Percentiles rank a stretch among this genome's conserved stretches.
These are phyloP conservation scores for Metschnikowia cerradonensis DNA, from an alignment of 805 yeast species.

Conservation along the genomic window DNA sequence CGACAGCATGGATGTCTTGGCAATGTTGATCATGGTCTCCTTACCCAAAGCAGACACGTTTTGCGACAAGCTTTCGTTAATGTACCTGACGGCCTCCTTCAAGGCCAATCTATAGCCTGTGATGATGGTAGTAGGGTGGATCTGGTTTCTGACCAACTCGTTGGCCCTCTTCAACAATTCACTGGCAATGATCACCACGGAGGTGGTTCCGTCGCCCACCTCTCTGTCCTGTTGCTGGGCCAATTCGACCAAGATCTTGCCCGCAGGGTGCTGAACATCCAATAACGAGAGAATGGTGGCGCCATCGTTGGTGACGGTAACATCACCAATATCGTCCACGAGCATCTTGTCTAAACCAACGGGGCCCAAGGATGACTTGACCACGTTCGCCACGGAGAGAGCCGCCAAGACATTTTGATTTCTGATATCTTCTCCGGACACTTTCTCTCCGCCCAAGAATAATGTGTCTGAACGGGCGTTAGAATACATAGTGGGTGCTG, in stretches of 20 bases:
- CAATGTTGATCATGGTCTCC: constrained; percentile 83
- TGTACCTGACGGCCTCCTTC: constrained; percentile 83
- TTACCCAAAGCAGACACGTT: constrained; percentile 78
- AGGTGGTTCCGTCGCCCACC: constrained; percentile 97
- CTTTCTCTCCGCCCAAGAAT: constrained; percentile 92
- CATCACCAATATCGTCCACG: constrained; percentile 98
- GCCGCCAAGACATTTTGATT: constrained; percentile 96
- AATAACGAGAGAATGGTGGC: constrained; percentile 88
- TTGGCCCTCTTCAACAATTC: constrained; percentile 90
- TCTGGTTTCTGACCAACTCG: constrained; percentile 85
- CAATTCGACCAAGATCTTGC: constrained; percentile 90
- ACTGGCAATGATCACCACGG: constrained; percentile 93
- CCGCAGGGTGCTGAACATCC: constrained; percentile 99
- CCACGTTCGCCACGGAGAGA: constrained; percentile 75
- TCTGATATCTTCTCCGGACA: constrained; percentile 94
- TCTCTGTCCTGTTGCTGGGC: constrained; percentile 99
- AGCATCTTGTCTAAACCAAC: constrained; percentile 98
- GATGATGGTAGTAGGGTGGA: constrained; percentile 97
- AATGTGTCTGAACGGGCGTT: constrained; percentile 87
- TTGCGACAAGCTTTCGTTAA: constrained; percentile 77
- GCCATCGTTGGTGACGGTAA: constrained; percentile 97
- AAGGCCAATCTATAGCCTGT: constrained; percentile 94
- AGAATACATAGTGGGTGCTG: constrained; percentile 48
- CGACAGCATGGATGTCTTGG: constrained; percentile 95
- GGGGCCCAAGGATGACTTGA: constrained; percentile 93